Evolutionary conservation across 2,329 filamentous ascomycete species (phyloP).

Genomic region (Fusarium oligoseptatum): DNA sequence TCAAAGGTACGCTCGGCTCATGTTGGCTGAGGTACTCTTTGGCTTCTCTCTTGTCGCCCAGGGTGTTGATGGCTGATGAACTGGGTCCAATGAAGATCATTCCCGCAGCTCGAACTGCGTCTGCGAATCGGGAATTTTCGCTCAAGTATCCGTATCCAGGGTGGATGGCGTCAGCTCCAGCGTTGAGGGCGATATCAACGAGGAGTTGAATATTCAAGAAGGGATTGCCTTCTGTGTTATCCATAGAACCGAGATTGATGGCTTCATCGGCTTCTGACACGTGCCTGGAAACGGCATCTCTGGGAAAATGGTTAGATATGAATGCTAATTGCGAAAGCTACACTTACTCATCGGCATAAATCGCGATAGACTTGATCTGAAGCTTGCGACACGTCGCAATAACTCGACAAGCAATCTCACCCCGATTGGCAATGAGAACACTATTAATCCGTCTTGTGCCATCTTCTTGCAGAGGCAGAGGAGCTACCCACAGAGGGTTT

Average conservation of each 20-base stretch:
- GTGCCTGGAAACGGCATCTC: conserved; percentile 26
- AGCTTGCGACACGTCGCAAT: conserved; percentile 50
- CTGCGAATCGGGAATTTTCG: neutral
- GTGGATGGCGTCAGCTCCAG: neutral
- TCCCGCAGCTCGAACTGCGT: conserved; percentile 49
- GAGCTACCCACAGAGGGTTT: neutral
- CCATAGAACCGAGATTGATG: conserved; percentile 29
- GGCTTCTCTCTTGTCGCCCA: conserved; percentile 38
- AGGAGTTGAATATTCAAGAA: neutral
- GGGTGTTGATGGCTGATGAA: conserved; percentile 54
- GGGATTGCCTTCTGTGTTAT: neutral
- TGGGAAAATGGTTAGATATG: conserved; percentile 1
- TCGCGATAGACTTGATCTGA: conserved; percentile 64
- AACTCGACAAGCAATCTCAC: conserved; percentile 40
- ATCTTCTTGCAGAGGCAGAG: neutral
- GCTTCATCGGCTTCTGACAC: conserved; percentile 35
- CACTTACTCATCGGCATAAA: conserved; percentile 63
- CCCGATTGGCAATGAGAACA: conserved; percentile 39
- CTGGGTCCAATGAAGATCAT: conserved; percentile 70
- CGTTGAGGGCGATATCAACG: neutral
- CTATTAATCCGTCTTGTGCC: neutral
- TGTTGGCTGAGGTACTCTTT: conserved; percentile 33
- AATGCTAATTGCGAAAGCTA: neutral
- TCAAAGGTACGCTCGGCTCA: conserved; percentile 24
- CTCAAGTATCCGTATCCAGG: neutral